Conservation (phyloP, 345 rosid genomes). For the Anacardium occidentale region DNA sequence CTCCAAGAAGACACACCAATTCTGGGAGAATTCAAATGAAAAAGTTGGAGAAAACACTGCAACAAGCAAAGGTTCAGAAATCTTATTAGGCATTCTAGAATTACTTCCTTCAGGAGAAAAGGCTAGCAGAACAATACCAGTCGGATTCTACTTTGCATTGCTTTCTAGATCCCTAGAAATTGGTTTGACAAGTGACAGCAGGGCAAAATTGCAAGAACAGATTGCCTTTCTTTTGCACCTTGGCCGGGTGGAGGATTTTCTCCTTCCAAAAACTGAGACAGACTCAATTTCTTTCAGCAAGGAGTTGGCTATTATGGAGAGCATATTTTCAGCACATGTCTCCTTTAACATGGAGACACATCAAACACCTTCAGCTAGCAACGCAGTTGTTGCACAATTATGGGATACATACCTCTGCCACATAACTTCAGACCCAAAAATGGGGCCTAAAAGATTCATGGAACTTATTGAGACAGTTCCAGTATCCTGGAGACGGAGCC, state of each 20-base stretch:
- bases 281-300: conserved; percentile 26
- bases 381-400: conserved; percentile 48
- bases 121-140: conserved; percentile 51
- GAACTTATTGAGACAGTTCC: conserved; percentile 61
- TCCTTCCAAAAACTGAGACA: too few relatives aligned
- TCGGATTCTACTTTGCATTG: conserved; percentile 70
- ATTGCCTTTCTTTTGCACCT: conserved; percentile 22
- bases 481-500: conserved; percentile 52
- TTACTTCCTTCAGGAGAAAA: conserved; percentile 50
- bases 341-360: background rate
- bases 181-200: too few relatives aligned
- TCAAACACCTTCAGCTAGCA: conserved; percentile 38
- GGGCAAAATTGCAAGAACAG: conserved; percentile 49
- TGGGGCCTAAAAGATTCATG: conserved; percentile 45
- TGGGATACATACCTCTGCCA: conserved; percentile 62
- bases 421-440: conserved; percentile 24
- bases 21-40: conserved; percentile 38
- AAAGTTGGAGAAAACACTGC: conserved; percentile 15
- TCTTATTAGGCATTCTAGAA: conserved; percentile 44
- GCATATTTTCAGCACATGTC: too few relatives aligned
- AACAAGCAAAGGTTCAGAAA: conserved; percentile 22
- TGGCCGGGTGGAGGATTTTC: too few relatives aligned
- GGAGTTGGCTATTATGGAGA: conserved; percentile 34
- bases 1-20: conserved; percentile 40
- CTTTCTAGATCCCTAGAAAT: conserved; percentile 37